A percentile compares a stretch with the other conserved stretches of the same genome.
phyloP scores from a whole-genome alignment of 202 grass and related monocot genomes.

The Eragrostis tef region DNA sequence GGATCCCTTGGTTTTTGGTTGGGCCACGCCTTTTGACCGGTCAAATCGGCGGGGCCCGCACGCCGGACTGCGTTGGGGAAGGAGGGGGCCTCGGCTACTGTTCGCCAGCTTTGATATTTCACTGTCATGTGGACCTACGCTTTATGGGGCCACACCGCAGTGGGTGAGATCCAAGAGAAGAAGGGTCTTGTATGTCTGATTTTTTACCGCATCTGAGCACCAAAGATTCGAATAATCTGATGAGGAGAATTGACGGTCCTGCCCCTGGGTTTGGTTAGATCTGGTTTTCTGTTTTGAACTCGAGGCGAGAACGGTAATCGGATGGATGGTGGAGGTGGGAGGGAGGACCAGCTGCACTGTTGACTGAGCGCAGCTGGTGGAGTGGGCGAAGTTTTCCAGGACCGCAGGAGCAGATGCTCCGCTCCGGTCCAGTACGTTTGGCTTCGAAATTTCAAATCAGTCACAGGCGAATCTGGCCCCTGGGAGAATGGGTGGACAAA shows the following conservation, averaged over 20 bases:
- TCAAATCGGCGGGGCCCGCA: conserved; percentile 47
- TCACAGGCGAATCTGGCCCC: conserved; percentile 26
- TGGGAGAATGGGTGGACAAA: no score
- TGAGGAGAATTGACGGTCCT: conserved; percentile 30
- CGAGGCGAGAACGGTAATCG: conserved; percentile 43
- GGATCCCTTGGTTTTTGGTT: conserved; percentile 44
- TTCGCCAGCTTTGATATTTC: background rate
- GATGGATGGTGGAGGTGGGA: background rate
- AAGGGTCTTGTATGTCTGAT: background rate
- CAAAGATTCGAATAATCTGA: conserved; percentile 47
- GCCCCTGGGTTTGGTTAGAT: conserved; percentile 41
- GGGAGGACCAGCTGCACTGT: conserved; percentile 34
- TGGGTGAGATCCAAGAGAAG: background rate
- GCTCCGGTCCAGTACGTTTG: background rate
- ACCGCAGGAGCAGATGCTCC: conserved; percentile 22
- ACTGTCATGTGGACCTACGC: background rate
- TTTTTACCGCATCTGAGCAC: conserved; percentile 48
- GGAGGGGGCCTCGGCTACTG: background rate
- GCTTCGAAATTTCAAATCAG: conserved; percentile 32
- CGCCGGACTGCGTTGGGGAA: conserved; percentile 15
- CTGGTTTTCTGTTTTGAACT: conserved; percentile 31
- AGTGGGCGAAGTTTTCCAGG: background rate
- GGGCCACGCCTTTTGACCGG: conserved; percentile 62
- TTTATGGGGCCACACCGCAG: fast-evolving
- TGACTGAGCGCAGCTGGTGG: conserved; percentile 18